A percentile compares a stretch with the other conserved stretches of the same genome.
Evolutionary conservation across 148 eudicot genomes (phyloP).

Genomic region (Rhododendron williamsianum): DNA sequence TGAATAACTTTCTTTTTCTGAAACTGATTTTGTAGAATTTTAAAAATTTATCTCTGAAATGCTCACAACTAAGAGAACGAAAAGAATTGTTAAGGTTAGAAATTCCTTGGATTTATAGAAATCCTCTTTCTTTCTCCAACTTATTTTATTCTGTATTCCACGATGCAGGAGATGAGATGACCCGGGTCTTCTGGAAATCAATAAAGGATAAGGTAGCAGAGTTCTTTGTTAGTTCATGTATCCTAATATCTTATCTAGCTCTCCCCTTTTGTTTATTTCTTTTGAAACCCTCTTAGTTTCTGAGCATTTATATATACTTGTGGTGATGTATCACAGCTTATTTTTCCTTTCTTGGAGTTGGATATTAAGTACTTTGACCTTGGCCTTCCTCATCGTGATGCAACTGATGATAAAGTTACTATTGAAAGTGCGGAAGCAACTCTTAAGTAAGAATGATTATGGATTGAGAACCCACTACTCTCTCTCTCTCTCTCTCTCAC

Average conservation of each 20-base stretch:
- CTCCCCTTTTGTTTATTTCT: background rate
- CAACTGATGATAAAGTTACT: constrained; percentile 25
- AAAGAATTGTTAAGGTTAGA: background rate
- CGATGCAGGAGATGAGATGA: constrained; percentile 23
- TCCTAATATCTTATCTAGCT: background rate
- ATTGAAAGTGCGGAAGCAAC: constrained; percentile 54
- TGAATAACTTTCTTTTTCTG: background rate
- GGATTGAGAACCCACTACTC: background rate
- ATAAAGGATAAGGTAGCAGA: constrained; percentile 19
- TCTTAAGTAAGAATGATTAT: constrained; percentile 18
- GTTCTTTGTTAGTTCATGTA: background rate
- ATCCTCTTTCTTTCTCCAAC: background rate
- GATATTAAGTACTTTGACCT: constrained; percentile 59
- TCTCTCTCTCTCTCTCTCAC: background rate
- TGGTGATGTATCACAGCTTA: constrained; percentile 26
- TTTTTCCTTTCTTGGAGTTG: constrained; percentile 51
- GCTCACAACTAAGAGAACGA: background rate
- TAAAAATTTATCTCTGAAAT: background rate
- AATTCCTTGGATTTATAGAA: background rate
- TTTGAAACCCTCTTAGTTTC: background rate
- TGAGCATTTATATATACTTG: background rate
- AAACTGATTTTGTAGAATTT: background rate
- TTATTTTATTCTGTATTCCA: background rate
- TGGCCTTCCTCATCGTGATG: constrained; percentile 24
- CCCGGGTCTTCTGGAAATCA: constrained; percentile 23